Base-by-base conservation (phyloP, 371 early-diverging fungal species). In the Mortierella sp. region DNA sequence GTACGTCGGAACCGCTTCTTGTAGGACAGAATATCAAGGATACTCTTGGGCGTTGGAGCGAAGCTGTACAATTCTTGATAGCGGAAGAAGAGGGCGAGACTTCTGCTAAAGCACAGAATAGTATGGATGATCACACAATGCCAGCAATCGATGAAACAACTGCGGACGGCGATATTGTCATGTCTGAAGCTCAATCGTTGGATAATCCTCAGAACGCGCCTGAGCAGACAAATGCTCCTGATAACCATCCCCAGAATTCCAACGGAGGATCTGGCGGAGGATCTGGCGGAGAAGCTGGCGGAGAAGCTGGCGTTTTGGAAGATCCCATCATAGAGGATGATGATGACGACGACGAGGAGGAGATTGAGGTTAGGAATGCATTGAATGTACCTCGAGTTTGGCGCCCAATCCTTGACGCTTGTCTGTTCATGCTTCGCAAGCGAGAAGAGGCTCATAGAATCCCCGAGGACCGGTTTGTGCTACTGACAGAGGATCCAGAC, bases 361-460 rank as follows among this genome's bases (percentile, higher is more conserved):
- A 75, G 20, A 54, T 72, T 0, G 81, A 80, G 58, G 67, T 80
- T 1, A 60, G 81, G 61, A 80, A 75, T 66, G 75, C 62, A 30
- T 72, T 75, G 76, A 80, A 72, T 37, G 81, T 80, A 30, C 81
- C 81, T 3, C 61, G 81, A 5, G 54, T 75, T 3, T 80, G 81
- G 81, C 81, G 76, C 3, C 76, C 81, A 28, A 75, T 80, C 49
- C 52, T 80, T 18, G 81, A 75, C 10, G 81, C 81, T 1, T 80
- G 75, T 43, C 47, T 80, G 22, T 72, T 69, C 60, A 72, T 80
- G 66, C 62, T 80, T 16, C 75, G 72, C 22, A 80, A 80, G 30
- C 81, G 81, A 14, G 76, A 75, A 3, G 66, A 62, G 28, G 35
- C 69, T 0, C 67, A 58, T n/a, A 66, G 74, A 51, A 59, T 79